Conservation (phyloP, 345 rosid species). For the Lepidium didymum region DNA sequence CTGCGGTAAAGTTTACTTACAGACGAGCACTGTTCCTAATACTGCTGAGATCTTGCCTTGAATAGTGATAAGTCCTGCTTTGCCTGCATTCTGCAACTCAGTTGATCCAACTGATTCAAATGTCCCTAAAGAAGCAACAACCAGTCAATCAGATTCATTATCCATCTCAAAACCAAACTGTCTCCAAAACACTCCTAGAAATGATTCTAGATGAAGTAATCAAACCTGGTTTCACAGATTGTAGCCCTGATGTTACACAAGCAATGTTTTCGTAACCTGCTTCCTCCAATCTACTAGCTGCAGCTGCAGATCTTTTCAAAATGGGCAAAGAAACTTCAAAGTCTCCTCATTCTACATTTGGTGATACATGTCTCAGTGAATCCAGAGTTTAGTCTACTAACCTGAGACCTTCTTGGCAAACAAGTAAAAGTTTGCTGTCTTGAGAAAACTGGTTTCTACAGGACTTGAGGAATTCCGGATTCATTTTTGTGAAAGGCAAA, state of each 20-base stretch:
- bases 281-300: slow-evolving; percentile 65
- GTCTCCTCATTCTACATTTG: background rate
- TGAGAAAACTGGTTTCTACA: slow-evolving; percentile 56
- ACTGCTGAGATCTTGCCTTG: slow-evolving; percentile 95
- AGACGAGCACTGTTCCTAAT: slow-evolving; percentile 82
- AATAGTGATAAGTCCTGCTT: slow-evolving; percentile 78
- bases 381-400: slow-evolving; percentile 24
- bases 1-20: slow-evolving; percentile 42
- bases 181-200: background rate
- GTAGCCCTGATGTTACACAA: slow-evolving; percentile 85
- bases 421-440: slow-evolving; percentile 66
- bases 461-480: slow-evolving; percentile 62
- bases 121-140: slow-evolving; percentile 41
- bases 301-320: slow-evolving; percentile 70
- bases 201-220: background rate
- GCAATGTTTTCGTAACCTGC: slow-evolving; percentile 71
- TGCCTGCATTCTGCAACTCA: slow-evolving; percentile 78
- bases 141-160: background rate
- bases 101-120: slow-evolving; percentile 67
- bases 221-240: slow-evolving; percentile 75
- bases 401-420: slow-evolving; percentile 97
- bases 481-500: slow-evolving; percentile 69
- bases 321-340: background rate
- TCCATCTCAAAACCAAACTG: background rate
- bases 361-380: slow-evolving; percentile 1